A percentile compares a stretch with the other conserved stretches of the same genome.
phyloP scores from a whole-genome alignment of 2,329 filamentous ascomycete species.

The Cercospora sp. region DNA sequence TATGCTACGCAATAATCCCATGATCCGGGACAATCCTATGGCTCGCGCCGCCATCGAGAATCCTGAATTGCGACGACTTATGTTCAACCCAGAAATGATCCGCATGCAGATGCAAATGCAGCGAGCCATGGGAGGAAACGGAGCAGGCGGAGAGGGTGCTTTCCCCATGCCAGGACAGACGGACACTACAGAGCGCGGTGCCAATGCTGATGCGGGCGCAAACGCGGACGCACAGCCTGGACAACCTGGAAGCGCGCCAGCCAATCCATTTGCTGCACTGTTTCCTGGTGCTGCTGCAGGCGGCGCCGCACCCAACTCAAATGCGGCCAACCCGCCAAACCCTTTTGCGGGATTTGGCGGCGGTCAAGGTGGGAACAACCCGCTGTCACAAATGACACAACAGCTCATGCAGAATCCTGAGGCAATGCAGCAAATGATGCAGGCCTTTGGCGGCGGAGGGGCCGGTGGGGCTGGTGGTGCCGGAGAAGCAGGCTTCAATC shows the following conservation, averaged over 20 bases:
- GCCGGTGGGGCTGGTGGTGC: constrained; percentile 39
- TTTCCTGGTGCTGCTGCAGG: constrained; percentile 46
- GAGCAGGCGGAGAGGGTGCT: constrained; percentile 50
- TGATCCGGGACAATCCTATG: constrained; percentile 89
- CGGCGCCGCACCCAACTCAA: constrained; percentile 33
- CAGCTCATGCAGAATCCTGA: constrained; percentile 60
- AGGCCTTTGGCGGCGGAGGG: constrained; percentile 56
- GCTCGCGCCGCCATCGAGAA: constrained; percentile 85
- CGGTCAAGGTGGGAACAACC: constrained; percentile 42
- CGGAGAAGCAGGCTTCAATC: constrained; percentile 44
- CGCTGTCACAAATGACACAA: constrained; percentile 49
- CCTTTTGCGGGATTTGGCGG: constrained; percentile 64
- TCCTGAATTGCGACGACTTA: constrained; percentile 84
- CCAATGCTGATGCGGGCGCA: constrained; percentile 30
- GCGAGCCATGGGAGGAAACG: constrained; percentile 59
- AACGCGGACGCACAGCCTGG: constrained; percentile 34
- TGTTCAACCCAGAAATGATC: constrained; percentile 85
- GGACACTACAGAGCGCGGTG: constrained; percentile 67
- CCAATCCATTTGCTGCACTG: constrained; percentile 63
- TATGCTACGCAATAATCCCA: constrained; percentile 62
- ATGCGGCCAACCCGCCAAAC: constrained; percentile 51
- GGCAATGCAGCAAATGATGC: constrained; percentile 53
- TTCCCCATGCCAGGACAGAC: constrained; percentile 93
- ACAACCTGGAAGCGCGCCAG: constrained; percentile 37
- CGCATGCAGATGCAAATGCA: constrained; percentile 82